Conservation (phyloP, 495 filamentous ascomycete genomes). For the Neurospora sp. region DNA sequence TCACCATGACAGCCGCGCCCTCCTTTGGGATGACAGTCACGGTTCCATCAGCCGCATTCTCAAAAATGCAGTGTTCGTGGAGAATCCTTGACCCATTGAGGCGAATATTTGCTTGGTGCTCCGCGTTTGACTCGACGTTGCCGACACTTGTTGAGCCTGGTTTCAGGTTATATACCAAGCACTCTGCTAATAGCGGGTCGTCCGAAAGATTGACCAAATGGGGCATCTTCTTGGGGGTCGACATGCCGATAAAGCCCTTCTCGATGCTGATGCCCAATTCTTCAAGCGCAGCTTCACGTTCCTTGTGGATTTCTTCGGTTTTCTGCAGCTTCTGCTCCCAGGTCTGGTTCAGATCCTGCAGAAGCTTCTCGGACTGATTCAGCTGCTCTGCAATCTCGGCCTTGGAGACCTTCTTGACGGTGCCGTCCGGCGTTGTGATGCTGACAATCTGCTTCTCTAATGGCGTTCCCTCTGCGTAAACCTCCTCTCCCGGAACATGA, state of each 20-base stretch:
- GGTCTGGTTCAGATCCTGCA: constrained; percentile 93
- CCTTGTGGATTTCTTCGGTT: constrained; percentile 95
- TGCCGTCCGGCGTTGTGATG: constrained; percentile 76
- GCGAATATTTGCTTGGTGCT: constrained; percentile 73
- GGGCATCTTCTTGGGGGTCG: constrained; percentile 97
- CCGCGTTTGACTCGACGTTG: constrained; percentile 73
- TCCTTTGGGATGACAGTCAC: constrained; percentile 85
- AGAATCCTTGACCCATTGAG: constrained; percentile 91
- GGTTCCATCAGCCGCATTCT: constrained; percentile 73
- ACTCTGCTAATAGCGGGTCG: constrained; percentile 90
- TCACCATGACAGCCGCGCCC: constrained; percentile 94
- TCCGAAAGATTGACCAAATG: constrained; percentile 97
- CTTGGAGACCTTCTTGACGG: constrained; percentile 90
- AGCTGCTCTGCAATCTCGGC: constrained; percentile 97
- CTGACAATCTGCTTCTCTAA: constrained; percentile 93
- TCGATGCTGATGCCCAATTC: constrained; percentile 98
- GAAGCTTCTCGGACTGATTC: constrained; percentile 88
- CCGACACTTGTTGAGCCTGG: constrained; percentile 88
- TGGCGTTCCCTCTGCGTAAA: constrained; percentile 84
- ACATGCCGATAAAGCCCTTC: constrained; percentile 91
- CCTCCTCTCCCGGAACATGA: constrained; percentile 53
- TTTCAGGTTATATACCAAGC: constrained; percentile 96
- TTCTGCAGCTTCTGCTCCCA: constrained; percentile 96
- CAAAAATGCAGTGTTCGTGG: constrained; percentile 85
- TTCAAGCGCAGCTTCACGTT: constrained; percentile 88